Percentiles rank a stretch among this genome's conserved stretches.
phyloP scores from a whole-genome alignment of 495 filamentous ascomycete genomes.

The Xylaria palmicola region DNA sequence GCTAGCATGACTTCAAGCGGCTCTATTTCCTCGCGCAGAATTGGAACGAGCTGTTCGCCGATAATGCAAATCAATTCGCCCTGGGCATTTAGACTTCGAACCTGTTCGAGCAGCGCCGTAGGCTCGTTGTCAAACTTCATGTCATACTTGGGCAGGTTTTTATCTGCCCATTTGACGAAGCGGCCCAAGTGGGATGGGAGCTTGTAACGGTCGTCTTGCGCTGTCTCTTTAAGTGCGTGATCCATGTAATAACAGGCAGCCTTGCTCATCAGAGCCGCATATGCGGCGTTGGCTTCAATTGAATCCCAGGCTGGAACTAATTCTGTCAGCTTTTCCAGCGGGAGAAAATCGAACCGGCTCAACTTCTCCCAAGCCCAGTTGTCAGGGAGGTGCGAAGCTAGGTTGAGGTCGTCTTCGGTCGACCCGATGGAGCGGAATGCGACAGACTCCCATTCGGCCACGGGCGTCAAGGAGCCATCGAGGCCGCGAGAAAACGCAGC shows the following conservation, averaged over 20 bases:
- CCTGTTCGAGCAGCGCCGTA: background rate
- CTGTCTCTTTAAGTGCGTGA: constrained; percentile 6
- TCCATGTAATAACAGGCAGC: constrained; percentile 9
- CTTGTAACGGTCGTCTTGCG: constrained; percentile 2
- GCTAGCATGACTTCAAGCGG: constrained; percentile 39
- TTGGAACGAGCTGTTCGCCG: constrained; percentile 29
- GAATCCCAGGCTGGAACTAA: background rate
- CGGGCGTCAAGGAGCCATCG: background rate
- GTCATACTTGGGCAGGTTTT: background rate
- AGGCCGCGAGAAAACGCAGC: constrained; percentile 2
- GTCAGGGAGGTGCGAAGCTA: constrained; percentile 6
- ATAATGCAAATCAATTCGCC: constrained; percentile 16
- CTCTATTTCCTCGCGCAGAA: constrained; percentile 34
- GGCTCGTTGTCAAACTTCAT: background rate
- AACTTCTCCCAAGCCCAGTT: constrained; percentile 5
- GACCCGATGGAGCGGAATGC: constrained; percentile 1
- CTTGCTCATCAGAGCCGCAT: background rate
- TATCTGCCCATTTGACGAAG: constrained; percentile 8
- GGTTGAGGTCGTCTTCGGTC: constrained; percentile 1
- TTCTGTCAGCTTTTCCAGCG: background rate
- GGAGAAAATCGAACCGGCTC: constrained; percentile 6
- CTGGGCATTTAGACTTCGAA: background rate
- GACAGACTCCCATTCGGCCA: constrained; percentile 13
- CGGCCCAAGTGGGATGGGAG: constrained; percentile 1
- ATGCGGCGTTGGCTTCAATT: background rate